Evolutionary conservation across 1,139 yeast genomes (phyloP).

Genomic region (Nakaseomyces delphensis): DNA sequence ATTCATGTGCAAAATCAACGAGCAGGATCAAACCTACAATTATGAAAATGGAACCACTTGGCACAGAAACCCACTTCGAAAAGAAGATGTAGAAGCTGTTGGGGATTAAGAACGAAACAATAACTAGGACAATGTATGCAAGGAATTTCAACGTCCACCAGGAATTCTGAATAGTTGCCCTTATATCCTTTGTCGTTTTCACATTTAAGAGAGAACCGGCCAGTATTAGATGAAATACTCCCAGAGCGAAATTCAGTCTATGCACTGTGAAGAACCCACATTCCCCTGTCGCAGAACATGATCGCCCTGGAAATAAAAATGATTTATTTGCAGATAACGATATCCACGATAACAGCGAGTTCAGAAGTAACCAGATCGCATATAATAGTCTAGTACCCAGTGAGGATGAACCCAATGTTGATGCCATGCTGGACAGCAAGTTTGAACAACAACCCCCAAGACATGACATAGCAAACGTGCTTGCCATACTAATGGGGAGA

Average conservation of each 20-base stretch:
- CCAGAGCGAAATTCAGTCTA: slow-evolving; percentile 81
- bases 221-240: slow-evolving; percentile 62
- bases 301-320: slow-evolving; percentile 60
- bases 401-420: slow-evolving; percentile 53
- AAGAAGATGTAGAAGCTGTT: slow-evolving; percentile 80
- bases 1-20: slow-evolving; percentile 96
- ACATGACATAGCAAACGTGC: slow-evolving; percentile 69
- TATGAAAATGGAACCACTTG: slow-evolving; percentile 76
- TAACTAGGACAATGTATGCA: slow-evolving; percentile 49
- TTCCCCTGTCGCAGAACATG: slow-evolving; percentile 70
- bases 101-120: slow-evolving; percentile 68
- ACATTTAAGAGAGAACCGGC: slow-evolving; percentile 66
- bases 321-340: slow-evolving; percentile 74
- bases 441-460: slow-evolving; percentile 80
- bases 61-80: slow-evolving; percentile 83
- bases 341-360: slow-evolving; percentile 83
- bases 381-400: slow-evolving; percentile 74
- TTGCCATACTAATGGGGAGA: slow-evolving; percentile 50
- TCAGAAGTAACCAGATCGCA: slow-evolving; percentile 67
- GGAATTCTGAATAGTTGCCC: slow-evolving; percentile 83
- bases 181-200: slow-evolving; percentile 66
- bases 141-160: slow-evolving; percentile 76
- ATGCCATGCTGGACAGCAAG: slow-evolving; percentile 48
- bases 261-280: slow-evolving; percentile 95
- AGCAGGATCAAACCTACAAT: slow-evolving; percentile 82